Evolutionary conservation across 345 rosid genomes (phyloP).

Genomic region (Dipteronia dyeriana): DNA sequence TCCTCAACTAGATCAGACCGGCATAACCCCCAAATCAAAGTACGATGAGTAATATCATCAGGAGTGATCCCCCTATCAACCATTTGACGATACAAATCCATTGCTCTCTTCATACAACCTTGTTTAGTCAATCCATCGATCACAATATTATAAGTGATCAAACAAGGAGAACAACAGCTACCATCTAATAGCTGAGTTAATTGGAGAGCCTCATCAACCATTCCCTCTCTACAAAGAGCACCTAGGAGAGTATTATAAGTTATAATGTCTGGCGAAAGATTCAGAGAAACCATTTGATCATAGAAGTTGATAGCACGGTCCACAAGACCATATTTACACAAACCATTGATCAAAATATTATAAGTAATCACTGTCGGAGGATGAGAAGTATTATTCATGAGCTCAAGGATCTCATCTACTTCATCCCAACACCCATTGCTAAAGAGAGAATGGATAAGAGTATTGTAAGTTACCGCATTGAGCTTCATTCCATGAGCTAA

Average conservation of each 20-base stretch:
- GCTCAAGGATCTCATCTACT: conserved; percentile 61
- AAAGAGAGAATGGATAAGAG: conserved; percentile 69
- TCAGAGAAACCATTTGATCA: conserved; percentile 54
- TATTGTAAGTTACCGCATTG: conserved; percentile 69
- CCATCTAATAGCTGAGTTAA: conserved; percentile 45
- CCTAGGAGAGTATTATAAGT: conserved; percentile 74
- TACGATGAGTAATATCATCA: conserved; percentile 72
- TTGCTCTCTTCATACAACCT: conserved; percentile 56
- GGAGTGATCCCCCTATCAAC: conserved; percentile 53
- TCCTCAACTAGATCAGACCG: conserved; percentile 48
- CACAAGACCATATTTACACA: conserved; percentile 69
- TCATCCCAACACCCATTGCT: conserved; percentile 66
- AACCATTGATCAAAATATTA: conserved; percentile 77
- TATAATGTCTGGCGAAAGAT: conserved; percentile 64
- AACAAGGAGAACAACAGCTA: conserved; percentile 54
- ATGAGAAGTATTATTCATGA: conserved; percentile 57
- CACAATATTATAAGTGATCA: conserved; percentile 70
- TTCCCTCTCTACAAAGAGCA: conserved; percentile 68
- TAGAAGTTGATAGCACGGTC: conserved; percentile 68
- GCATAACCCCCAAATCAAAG: conserved; percentile 70
- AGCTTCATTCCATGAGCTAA: conserved; percentile 65
- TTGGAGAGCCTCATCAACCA: conserved; percentile 66
- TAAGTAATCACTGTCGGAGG: conserved; percentile 68
- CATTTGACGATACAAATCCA: conserved; percentile 56
- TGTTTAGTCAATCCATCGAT: conserved; percentile 69